A percentile compares a stretch with the other conserved stretches of the same genome.
Conservation (phyloP, 2,329 filamentous ascomycete genomes). For the Mycosphaerella sp. region DNA sequence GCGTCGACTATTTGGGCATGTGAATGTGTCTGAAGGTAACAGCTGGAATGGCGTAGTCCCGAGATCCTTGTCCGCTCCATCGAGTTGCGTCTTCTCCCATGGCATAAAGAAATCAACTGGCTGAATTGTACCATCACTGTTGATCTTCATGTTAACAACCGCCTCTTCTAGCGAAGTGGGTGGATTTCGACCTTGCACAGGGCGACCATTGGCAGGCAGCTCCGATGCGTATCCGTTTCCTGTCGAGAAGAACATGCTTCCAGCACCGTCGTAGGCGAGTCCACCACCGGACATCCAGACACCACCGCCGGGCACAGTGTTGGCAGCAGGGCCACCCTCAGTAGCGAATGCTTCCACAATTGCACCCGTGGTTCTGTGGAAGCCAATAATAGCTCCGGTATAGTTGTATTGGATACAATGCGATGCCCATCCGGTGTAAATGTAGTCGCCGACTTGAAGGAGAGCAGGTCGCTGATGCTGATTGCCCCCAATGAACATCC, state of each 20-base stretch:
- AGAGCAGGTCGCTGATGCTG: constrained; percentile 8
- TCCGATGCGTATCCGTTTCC: constrained; percentile 9
- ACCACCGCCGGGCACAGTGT: constrained; percentile 6
- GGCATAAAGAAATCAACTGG: constrained; percentile 13
- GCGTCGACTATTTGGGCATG: constrained; percentile 5
- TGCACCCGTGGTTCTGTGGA: constrained; percentile 2
- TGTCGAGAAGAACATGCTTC: constrained; percentile 10
- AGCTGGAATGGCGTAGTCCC: constrained; percentile 10
- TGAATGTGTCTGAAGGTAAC: constrained; percentile 6
- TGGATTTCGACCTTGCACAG: constrained; percentile 7
- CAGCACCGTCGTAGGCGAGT: constrained; percentile 10
- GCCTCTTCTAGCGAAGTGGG: constrained; percentile 10
- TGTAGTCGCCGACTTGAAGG: constrained; percentile 10
- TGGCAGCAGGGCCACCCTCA: constrained; percentile 4
- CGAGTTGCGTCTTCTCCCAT: constrained; percentile 9
- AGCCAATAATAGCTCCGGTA: constrained; percentile 8
- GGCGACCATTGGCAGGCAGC: constrained; percentile 5
- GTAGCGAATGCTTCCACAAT: constrained; percentile 10
- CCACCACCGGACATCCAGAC: constrained; percentile 12
- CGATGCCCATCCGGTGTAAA: constrained; percentile 10
- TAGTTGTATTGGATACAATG: constrained; percentile 13
- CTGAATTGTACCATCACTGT: constrained; percentile 1
- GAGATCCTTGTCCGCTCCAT: constrained; percentile 12
- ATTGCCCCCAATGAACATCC: constrained; percentile 8
- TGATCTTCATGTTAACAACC: constrained; percentile 5